Evolutionary conservation across 192 early-diverging fungal genomes (phyloP).

Genomic region (Backusella psychrophila): DNA sequence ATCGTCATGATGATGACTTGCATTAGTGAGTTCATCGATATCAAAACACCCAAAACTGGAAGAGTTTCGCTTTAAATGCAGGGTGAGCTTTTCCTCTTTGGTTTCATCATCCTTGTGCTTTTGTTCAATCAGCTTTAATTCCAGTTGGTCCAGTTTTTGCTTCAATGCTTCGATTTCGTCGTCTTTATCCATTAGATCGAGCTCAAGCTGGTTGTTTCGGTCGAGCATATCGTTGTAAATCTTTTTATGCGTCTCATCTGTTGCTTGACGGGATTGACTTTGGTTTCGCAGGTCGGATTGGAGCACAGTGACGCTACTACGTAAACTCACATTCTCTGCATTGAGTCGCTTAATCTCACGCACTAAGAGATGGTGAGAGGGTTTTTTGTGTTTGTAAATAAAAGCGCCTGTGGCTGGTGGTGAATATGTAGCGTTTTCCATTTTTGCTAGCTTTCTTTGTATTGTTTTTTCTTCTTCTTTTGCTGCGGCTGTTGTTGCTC

Average conservation of each 20-base stretch:
- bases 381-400: constrained; percentile 1
- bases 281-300: constrained; percentile 25
- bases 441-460: background rate
- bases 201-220: constrained; percentile 11
- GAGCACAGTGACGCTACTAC: constrained; percentile 17
- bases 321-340: constrained; percentile 25
- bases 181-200: constrained; percentile 14
- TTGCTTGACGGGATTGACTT: constrained; percentile 19
- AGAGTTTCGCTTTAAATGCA: background rate
- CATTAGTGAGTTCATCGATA: background rate
- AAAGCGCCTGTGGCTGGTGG: background rate
- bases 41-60: background rate
- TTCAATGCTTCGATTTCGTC: constrained; percentile 23
- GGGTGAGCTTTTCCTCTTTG: background rate
- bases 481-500: background rate
- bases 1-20: background rate
- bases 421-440: background rate
- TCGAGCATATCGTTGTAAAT: constrained; percentile 17
- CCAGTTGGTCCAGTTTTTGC: constrained; percentile 13
- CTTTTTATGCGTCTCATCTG: constrained; percentile 25
- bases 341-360: constrained; percentile 34
- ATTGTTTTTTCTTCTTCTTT: background rate
- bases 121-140: background rate
- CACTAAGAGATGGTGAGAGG: constrained; percentile 9
- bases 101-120: background rate